Conservation (phyloP, 176 grass and related monocot genomes). For the Miscanthus lutarioriparius region DNA sequence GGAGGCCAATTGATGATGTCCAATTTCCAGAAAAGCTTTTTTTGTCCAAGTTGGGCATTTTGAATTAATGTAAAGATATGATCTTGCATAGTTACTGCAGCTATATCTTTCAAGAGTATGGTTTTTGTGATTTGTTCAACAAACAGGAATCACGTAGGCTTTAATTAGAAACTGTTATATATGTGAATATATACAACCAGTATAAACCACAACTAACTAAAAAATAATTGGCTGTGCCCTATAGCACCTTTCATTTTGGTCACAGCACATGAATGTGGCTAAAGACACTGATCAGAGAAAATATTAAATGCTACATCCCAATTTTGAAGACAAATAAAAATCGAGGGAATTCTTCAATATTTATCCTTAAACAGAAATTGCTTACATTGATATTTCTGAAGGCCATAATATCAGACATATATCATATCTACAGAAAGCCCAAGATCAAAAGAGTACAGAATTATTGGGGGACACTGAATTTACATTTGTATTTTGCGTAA, state of each 20-base stretch:
- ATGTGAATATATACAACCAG: background rate
- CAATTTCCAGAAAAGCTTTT: background rate
- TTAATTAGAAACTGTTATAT: background rate
- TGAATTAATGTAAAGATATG: conserved; percentile 12
- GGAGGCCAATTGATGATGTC: conserved; percentile 16
- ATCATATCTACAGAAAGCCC: conserved; percentile 37
- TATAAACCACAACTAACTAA: conserved; percentile 15
- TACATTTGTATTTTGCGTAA: conserved; percentile 31
- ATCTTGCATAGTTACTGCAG: conserved; percentile 4
- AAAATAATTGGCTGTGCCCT: conserved; percentile 15
- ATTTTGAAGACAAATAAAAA: background rate
- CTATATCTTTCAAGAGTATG: conserved; percentile 29
- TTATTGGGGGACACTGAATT: conserved; percentile 1
- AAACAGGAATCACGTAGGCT: conserved; percentile 2
- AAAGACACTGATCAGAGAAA: conserved; percentile 22
- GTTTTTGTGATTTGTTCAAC: conserved; percentile 20
- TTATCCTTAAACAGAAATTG: conserved; percentile 19
- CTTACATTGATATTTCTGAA: conserved; percentile 26
- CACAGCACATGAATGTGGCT: conserved; percentile 11
- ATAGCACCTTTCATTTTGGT: conserved; percentile 9
- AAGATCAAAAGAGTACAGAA: conserved; percentile 37
- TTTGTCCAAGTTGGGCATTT: conserved; percentile 11
- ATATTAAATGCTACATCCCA: background rate
- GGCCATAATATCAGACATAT: conserved; percentile 21
- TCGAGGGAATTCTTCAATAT: conserved; percentile 15